These are phyloP conservation scores for Lodderomyces margitis DNA, from an alignment of 1,139 yeast species.

Conservation along the genomic window DNA sequence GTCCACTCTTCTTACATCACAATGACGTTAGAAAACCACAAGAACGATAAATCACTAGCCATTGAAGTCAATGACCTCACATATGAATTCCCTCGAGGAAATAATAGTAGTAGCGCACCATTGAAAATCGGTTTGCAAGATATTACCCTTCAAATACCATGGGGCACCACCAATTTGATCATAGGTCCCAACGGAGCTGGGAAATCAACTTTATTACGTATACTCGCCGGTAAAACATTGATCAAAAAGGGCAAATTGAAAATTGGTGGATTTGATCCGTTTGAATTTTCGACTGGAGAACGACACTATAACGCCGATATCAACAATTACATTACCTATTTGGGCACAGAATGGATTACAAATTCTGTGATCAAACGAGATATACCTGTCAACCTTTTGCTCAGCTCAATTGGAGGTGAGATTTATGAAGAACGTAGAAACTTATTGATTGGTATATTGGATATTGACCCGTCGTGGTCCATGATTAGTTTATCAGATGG, in stretches of 20 bases:
- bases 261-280: slow-evolving; percentile 86
- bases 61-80: slow-evolving; percentile 65
- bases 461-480: slow-evolving; percentile 85
- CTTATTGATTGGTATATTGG: slow-evolving; percentile 68
- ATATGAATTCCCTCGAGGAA: slow-evolving; percentile 60
- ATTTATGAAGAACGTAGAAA: slow-evolving; percentile 73
- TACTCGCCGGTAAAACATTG: slow-evolving; percentile 88
- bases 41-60: slow-evolving; percentile 35
- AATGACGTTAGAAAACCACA: slow-evolving; percentile 5
- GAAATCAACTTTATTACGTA: slow-evolving; percentile 78
- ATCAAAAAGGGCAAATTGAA: slow-evolving; percentile 67
- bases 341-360: slow-evolving; percentile 98
- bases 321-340: slow-evolving; percentile 58
- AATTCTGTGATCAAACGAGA: slow-evolving; percentile 89
- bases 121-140: slow-evolving; percentile 63
- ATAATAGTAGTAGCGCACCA: slow-evolving; percentile 37
- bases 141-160: slow-evolving; percentile 57
- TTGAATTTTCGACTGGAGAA: slow-evolving; percentile 53
- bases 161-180: slow-evolving; percentile 73
- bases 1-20: too few relatives aligned
- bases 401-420: slow-evolving; percentile 83
- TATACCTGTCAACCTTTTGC: slow-evolving; percentile 75
- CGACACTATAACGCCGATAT: slow-evolving; percentile 43
- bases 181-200: slow-evolving; percentile 98
- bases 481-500: slow-evolving; percentile 94